Percentiles rank a stretch among this genome's conserved stretches.
Evolutionary conservation across 495 filamentous ascomycete species (phyloP).

Genomic region (Pseudoneurospora amorphoporcata): DNA sequence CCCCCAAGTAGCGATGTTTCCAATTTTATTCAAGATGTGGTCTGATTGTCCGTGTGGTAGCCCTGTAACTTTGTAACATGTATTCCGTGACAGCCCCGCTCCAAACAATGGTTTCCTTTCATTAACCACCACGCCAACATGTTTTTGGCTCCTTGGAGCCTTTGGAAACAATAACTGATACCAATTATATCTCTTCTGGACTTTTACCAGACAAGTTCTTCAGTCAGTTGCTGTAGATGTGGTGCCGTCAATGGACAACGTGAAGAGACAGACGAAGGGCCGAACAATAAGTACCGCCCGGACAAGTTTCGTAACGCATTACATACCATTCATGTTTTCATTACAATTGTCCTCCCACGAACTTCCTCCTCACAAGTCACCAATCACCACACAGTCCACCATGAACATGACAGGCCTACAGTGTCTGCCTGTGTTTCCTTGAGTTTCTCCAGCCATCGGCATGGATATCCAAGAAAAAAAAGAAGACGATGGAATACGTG

Average conservation of each 20-base stretch:
- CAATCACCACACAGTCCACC: too few species aligned
- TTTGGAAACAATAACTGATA: background rate
- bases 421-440: too few species aligned
- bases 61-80: too few species aligned
- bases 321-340: too few species aligned
- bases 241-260: background rate
- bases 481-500: too few species aligned
- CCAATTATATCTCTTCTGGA: background rate
- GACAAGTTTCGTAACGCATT: background rate
- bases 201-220: too few species aligned
- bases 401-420: too few species aligned
- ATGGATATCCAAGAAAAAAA: too few species aligned
- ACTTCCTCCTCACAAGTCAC: background rate
- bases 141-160: background rate
- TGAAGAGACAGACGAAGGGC: background rate
- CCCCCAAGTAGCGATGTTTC: too few species aligned
- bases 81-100: background rate
- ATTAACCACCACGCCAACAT: background rate
- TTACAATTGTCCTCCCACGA: background rate
- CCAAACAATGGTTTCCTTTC: background rate
- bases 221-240: rapidly evolving
- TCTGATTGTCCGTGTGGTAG: background rate
- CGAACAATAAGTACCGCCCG: background rate
- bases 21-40: background rate
- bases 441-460: too few species aligned